Conservation (phyloP, 202 grass and related monocot genomes). For the Schoenoplectus triqueter region DNA sequence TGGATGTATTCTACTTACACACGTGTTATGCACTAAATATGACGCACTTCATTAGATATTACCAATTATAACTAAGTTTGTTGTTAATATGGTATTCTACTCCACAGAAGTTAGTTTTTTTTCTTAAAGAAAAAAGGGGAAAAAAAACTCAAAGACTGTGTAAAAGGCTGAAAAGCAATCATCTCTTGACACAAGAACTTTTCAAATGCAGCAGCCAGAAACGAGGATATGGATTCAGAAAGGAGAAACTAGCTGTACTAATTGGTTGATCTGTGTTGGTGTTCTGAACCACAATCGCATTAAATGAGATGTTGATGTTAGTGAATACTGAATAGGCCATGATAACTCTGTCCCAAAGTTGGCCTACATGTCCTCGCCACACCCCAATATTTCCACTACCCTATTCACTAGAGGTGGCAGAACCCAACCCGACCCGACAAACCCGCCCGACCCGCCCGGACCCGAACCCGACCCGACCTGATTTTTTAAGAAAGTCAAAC, state of each 20-base stretch:
- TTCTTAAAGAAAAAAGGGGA: background rate
- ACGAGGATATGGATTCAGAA: background rate
- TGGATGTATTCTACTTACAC: too few species aligned
- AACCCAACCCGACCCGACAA: too few species aligned
- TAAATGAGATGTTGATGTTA: conserved; percentile 35
- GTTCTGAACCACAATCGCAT: conserved; percentile 27
- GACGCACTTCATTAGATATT: too few species aligned
- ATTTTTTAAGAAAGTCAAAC: too few species aligned
- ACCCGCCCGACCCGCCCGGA: too few species aligned
- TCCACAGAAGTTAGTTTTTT: background rate
- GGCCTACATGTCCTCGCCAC: conserved; percentile 20
- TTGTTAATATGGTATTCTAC: too few species aligned
- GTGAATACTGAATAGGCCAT: conserved; percentile 38
- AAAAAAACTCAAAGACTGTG: background rate
- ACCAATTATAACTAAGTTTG: too few species aligned
- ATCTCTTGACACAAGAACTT: conserved; percentile 33
- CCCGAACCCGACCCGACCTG: too few species aligned
- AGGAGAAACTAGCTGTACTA: conserved; percentile 11
- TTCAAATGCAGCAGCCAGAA: conserved; percentile 14
- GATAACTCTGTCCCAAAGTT: background rate
- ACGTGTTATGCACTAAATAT: too few species aligned
- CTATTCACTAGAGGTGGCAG: too few species aligned
- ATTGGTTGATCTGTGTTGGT: conserved; percentile 26
- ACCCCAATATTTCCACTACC: background rate
- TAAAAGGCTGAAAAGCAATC: conserved; percentile 38